These are phyloP conservation scores for Chaetomium cochliodes DNA, from an alignment of 495 filamentous ascomycete genomes.

Conservation along the genomic window DNA sequence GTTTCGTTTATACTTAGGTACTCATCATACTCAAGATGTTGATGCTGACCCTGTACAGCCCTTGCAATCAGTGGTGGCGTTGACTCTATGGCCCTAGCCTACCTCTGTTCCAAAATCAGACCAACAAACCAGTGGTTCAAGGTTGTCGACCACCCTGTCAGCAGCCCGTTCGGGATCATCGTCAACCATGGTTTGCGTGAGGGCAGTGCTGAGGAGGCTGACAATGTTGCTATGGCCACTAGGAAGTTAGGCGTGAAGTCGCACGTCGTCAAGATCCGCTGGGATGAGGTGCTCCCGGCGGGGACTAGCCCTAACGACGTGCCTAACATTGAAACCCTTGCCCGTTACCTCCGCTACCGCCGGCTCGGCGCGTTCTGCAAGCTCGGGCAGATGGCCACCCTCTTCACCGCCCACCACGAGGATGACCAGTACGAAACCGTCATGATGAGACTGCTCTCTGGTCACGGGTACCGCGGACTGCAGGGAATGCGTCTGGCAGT, in stretches of 20 bases:
- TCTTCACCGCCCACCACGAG: constrained; percentile 79
- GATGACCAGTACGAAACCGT: constrained; percentile 89
- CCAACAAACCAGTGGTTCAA: constrained; percentile 29
- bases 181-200: constrained; percentile 74
- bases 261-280: constrained; percentile 36
- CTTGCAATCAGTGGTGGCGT: constrained; percentile 90
- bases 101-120: constrained; percentile 55
- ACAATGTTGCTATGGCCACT: constrained; percentile 56
- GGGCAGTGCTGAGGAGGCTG: constrained; percentile 68
- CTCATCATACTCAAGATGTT: not conserved
- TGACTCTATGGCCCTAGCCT: constrained; percentile 92
- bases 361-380: constrained; percentile 62
- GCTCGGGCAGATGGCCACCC: constrained; percentile 44
- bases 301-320: constrained; percentile 42
- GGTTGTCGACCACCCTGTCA: constrained; percentile 39
- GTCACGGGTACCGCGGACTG: constrained; percentile 63
- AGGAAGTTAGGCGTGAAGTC: constrained; percentile 31
- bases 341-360: constrained; percentile 72
- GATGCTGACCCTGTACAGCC: constrained; percentile 45
- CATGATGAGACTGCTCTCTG: constrained; percentile 65
- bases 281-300: constrained; percentile 32
- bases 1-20: no score
- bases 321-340: constrained; percentile 73
- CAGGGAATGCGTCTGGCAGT: constrained; percentile 62
- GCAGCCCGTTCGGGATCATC: constrained; percentile 61